Percentiles rank a stretch among this genome's conserved stretches.
These are phyloP conservation scores for Colletotrichum scovillei DNA, from an alignment of 2,329 filamentous ascomycete species.

Conservation along the genomic window DNA sequence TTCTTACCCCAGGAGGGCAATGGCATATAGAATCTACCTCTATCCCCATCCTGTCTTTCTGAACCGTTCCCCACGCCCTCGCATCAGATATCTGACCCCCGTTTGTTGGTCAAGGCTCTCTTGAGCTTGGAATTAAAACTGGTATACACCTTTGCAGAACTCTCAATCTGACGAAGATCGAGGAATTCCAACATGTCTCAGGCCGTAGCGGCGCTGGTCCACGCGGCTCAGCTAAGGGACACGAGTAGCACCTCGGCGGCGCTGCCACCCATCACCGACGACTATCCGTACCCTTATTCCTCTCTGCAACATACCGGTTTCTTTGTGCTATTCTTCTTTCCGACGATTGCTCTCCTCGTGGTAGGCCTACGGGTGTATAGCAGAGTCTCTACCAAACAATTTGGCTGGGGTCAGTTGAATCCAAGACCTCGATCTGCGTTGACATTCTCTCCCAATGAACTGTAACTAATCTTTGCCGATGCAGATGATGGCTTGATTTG, in stretches of 20 bases:
- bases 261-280: slow-evolving; percentile 21
- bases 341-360: slow-evolving; percentile 9
- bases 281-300: slow-evolving; percentile 28
- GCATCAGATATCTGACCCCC: neutral
- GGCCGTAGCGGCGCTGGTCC: slow-evolving; percentile 20
- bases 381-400: slow-evolving; percentile 29
- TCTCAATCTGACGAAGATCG: neutral
- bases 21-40: slow-evolving; percentile 10
- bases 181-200: slow-evolving; percentile 12
- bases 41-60: slow-evolving; percentile 2
- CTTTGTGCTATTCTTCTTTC: slow-evolving; percentile 30
- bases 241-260: neutral
- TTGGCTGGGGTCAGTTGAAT: slow-evolving; percentile 26
- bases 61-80: neutral
- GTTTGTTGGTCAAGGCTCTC: slow-evolving; percentile 7
- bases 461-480: neutral
- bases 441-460: neutral
- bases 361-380: slow-evolving; percentile 28
- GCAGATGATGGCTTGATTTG: slow-evolving; percentile 31
- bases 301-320: slow-evolving; percentile 20
- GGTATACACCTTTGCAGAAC: neutral
- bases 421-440: neutral
- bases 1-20: neutral
- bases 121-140: neutral
- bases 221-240: slow-evolving; percentile 21